phyloP scores from a whole-genome alignment of 768 basidiomycete genomes.

The Suillus alpinus region DNA sequence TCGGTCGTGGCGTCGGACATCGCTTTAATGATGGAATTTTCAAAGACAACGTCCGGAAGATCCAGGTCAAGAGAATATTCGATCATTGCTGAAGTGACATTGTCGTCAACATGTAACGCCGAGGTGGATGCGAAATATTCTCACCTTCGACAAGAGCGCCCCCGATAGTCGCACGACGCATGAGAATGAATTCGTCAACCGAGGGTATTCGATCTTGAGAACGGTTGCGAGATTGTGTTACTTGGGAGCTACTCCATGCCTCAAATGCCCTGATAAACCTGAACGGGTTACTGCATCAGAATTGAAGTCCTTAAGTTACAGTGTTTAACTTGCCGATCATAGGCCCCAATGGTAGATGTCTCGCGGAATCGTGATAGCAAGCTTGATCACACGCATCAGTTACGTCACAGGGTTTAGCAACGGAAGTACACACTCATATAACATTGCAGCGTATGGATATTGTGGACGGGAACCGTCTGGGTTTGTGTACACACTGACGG shows the following conservation, averaged over 20 bases:
- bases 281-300: slow-evolving; percentile 4
- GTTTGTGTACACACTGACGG: slow-evolving; percentile 26
- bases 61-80: slow-evolving; percentile 38
- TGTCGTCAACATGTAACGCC: slow-evolving; percentile 1
- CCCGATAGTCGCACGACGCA: slow-evolving; percentile 36
- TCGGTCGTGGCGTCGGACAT: slow-evolving; percentile 41
- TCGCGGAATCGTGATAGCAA: slow-evolving; percentile 33
- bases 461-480: slow-evolving; percentile 28
- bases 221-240: slow-evolving; percentile 33
- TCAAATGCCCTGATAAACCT: slow-evolving; percentile 36
- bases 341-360: slow-evolving; percentile 36
- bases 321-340: slow-evolving; percentile 24
- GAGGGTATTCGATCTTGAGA: slow-evolving; percentile 35
- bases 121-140: not conserved
- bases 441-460: slow-evolving; percentile 37
- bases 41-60: slow-evolving; percentile 35
- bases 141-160: slow-evolving; percentile 38
- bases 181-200: slow-evolving; percentile 37
- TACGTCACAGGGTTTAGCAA: slow-evolving; percentile 11
- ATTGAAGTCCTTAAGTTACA: not conserved
- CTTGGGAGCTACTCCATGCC: slow-evolving; percentile 34
- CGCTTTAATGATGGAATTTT: slow-evolving; percentile 29
- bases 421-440: slow-evolving; percentile 32
- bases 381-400: slow-evolving; percentile 14
- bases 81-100: slow-evolving; percentile 26